A percentile compares a stretch with the other conserved stretches of the same genome.
Conservation (phyloP, 257 asterid genomes). For the Penstemon barbatus region DNA sequence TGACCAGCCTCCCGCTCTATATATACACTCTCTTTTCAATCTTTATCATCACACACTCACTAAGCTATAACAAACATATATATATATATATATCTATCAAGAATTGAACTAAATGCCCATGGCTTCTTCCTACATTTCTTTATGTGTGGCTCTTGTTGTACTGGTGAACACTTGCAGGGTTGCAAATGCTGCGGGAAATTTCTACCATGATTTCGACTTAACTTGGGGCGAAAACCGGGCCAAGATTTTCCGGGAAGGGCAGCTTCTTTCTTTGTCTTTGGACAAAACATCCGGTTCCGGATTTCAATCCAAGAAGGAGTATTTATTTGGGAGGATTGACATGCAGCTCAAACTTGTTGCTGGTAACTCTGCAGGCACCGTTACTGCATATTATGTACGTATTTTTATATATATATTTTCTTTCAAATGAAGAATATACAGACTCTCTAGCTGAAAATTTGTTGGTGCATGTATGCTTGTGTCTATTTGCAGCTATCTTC, state of each 20-base stretch:
- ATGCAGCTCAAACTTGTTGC: constrained; percentile 71
- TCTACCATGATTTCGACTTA: constrained; percentile 49
- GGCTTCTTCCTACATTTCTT: constrained; percentile 23
- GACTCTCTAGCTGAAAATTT: background rate
- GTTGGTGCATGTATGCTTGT: background rate
- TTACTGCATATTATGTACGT: constrained; percentile 64
- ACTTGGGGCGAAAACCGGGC: constrained; percentile 59
- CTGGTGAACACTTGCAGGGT: constrained; percentile 28
- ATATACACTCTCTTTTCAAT: constrained; percentile 22
- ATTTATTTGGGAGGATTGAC: constrained; percentile 61
- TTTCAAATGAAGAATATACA: background rate
- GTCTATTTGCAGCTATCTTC: constrained; percentile 64
- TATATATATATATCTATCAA: background rate
- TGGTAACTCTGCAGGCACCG: constrained; percentile 74
- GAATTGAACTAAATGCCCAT: constrained; percentile 8
- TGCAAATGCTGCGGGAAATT: constrained; percentile 36
- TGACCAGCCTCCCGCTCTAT: constrained; percentile 24
- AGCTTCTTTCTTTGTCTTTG: constrained; percentile 54
- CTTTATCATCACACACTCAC: constrained; percentile 23
- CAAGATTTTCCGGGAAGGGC: constrained; percentile 51
- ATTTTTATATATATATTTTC: background rate
- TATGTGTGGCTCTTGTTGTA: constrained; percentile 23
- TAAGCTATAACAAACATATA: background rate
- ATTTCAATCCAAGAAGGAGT: constrained; percentile 57
- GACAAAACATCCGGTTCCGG: constrained; percentile 64